A percentile compares a stretch with the other conserved stretches of the same genome.
Conservation (phyloP, 1,284 basidiomycete species). For the Polyporus tsugae region DNA sequence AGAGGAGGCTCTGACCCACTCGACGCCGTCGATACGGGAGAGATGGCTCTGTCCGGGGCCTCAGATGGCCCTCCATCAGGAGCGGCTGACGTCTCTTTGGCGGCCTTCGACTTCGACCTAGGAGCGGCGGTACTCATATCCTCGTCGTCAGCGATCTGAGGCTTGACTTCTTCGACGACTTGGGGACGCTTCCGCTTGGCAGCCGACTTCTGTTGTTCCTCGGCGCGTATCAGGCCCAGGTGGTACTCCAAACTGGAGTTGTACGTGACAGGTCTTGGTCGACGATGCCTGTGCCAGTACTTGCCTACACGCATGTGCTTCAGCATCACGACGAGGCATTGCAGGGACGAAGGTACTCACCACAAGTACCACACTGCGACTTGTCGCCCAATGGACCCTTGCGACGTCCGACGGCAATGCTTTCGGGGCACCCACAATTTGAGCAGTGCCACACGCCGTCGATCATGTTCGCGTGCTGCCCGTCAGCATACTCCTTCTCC, state of each 20-base stretch:
- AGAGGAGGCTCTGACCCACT: conserved; percentile 76
- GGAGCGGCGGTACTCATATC: conserved; percentile 63
- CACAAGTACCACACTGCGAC: conserved; percentile 91
- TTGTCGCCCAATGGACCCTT: conserved; percentile 93
- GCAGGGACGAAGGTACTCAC: conserved; percentile 56
- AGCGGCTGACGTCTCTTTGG: conserved; percentile 25
- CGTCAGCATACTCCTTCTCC: conserved; percentile 81
- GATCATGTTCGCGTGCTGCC: conserved; percentile 83
- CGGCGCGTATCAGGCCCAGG: conserved; percentile 60
- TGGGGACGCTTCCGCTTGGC: conserved; percentile 60
- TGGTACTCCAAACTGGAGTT: conserved; percentile 78
- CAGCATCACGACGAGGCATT: conserved; percentile 13
- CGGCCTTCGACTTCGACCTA: conserved; percentile 46
- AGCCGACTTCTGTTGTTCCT: conserved; percentile 56
- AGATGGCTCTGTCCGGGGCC: conserved; percentile 62
- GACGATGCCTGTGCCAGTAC: conserved; percentile 84
- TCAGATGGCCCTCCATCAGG: conserved; percentile 37
- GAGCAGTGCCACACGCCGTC: conserved; percentile 92
- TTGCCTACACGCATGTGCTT: conserved; percentile 62
- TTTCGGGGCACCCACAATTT: conserved; percentile 90
- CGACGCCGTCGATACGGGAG: conserved; percentile 73
- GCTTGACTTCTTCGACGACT: conserved; percentile 47
- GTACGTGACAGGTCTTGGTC: conserved; percentile 81
- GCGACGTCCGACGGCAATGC: conserved; percentile 81
- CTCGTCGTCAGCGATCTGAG: conserved; percentile 58